Evolutionary conservation across 2,329 filamentous ascomycete species (phyloP), one percentile per base, ranked within the genome.

Genomic region (Rhinocladiella mackenziei): DNA sequence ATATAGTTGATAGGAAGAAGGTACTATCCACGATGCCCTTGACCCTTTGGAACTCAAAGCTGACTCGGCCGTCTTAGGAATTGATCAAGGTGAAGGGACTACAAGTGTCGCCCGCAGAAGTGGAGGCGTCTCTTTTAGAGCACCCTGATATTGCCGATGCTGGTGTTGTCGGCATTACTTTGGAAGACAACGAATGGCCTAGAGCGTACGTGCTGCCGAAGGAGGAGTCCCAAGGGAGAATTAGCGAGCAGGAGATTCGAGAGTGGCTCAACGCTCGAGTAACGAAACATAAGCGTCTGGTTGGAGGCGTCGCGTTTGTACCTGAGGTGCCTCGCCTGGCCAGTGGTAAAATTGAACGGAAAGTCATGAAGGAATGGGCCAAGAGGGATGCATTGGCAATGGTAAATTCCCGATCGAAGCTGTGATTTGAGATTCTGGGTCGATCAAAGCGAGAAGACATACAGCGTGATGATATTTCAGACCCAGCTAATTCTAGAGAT

Each of bases 1-100:
- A 72, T 66, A 86, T 91, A 58, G 89, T 86, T 0, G 87, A 92
- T 61, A 80, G 86, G 3, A 67, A 84, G 9, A 85, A n/a, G n/a
- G n/a, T n/a, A n/a, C n/a, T n/a, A n/a, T n/a, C n/a, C n/a, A n/a
- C n/a, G n/a, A n/a, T n/a, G n/a, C n/a, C n/a, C n/a, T n/a, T n/a
- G n/a, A n/a, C n/a, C n/a, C n/a, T n/a, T n/a, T n/a, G n/a, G n/a
- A n/a, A n/a, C n/a, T n/a, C n/a, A n/a, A n/a, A n/a, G n/a, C n/a
- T n/a, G n/a, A n/a, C n/a, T n/a, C n/a, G n/a, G n/a, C n/a, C n/a
- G n/a, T n/a, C n/a, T n/a, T n/a, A 84, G 45, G 67, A 62, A 33
- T 56, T 64, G 28, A 66, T 65, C 57, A 75, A 81, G 62, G 78
- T 72, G 58, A 80, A 84, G 60, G 50, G 32, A 9, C 35, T 43